Base-by-base conservation (phyloP, 306 rosid species). In the Lathyrus aphaca region DNA sequence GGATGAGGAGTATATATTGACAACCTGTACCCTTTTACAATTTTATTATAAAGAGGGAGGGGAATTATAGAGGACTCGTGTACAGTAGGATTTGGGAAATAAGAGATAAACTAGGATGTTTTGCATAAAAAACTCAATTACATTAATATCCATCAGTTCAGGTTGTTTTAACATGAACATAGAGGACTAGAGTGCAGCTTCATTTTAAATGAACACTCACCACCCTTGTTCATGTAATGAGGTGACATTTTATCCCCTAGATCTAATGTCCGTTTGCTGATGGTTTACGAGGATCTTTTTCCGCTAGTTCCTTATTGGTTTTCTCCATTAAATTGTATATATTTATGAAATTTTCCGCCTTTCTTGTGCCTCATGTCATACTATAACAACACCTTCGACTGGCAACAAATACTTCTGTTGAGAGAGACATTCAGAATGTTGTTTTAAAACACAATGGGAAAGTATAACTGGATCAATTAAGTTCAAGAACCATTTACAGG, bases 391-490 rank as follows among this genome's bases (percentile, higher is more conserved):
- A 95, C 93, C 72, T 86, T 69, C 3, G 77, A 17, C 96, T 91
- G 3, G 81, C 93, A 40, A 90, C 96, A 70, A 93, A 86, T 38
- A 96, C 43, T 54, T 93, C 90, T 0, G 97, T 88, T 32, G 96
- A 77, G 44, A 85, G 82, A 21, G 19, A 92, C 90, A 13, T 93
- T 93, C 74, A 93, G 79, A 95, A 93, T 85, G 63, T 90, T 95
- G 30, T 27, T 27, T 2, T 87, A 92, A 49, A 15, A n/a, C 14
- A 18, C 18, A 18, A 51, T 11, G 60, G 60, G 35, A 12, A 54
- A 54, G 13, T 21, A 17, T 18, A 49, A 16, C 14, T 53, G 21
- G 60, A 23, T 54, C 3, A 53, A 53, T 54, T 4, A 53, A 53
- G 58, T 53, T 54, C 60, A 13, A 54, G 5, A 54, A 54, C 35